Percentiles rank a stretch among this genome's conserved stretches.
Conservation (phyloP, 768 basidiomycete species). For the Cubamyces lactineus region DNA sequence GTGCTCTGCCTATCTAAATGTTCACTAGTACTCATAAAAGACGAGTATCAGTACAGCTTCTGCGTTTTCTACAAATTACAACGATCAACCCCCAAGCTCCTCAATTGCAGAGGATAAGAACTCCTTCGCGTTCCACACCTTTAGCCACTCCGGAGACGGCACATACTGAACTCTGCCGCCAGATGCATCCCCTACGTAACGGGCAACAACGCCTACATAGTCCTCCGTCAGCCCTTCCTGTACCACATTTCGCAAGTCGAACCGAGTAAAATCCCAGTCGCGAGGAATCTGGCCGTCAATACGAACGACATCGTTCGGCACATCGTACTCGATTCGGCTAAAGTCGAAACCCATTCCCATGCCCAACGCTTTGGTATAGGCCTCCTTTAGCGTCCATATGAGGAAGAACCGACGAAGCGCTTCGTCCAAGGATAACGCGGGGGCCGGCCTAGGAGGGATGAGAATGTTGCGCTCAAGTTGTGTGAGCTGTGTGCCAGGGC, state of each 20-base stretch:
- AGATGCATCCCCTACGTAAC: conserved; percentile 50
- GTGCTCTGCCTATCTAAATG: too few species aligned
- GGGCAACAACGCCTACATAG: conserved; percentile 72
- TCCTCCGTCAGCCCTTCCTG: conserved; percentile 45
- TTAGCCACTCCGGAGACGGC: conserved; percentile 26
- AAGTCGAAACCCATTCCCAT: conserved; percentile 84
- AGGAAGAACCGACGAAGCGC: conserved; percentile 70
- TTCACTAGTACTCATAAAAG: background rate
- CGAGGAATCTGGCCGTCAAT: conserved; percentile 59
- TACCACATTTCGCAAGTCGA: conserved; percentile 42
- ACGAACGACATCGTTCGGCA: conserved; percentile 50
- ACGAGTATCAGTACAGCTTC: background rate
- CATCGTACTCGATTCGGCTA: conserved; percentile 71
- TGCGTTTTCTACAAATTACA: background rate
- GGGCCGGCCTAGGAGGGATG: conserved; percentile 34
- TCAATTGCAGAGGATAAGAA: conserved; percentile 25
- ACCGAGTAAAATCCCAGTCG: conserved; percentile 74
- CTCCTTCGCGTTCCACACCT: conserved; percentile 24
- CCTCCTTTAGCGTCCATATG: conserved; percentile 92
- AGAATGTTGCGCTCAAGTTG: conserved; percentile 39
- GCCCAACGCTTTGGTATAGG: conserved; percentile 88
- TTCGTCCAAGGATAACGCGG: conserved; percentile 46
- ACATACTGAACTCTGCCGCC: conserved; percentile 16
- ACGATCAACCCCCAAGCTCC: conserved; percentile 11
- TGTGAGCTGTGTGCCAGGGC: conserved; percentile 44